Evolutionary conservation across 371 early-diverging fungal genomes (phyloP).

Genomic region (Encephalitozoon hellem): DNA sequence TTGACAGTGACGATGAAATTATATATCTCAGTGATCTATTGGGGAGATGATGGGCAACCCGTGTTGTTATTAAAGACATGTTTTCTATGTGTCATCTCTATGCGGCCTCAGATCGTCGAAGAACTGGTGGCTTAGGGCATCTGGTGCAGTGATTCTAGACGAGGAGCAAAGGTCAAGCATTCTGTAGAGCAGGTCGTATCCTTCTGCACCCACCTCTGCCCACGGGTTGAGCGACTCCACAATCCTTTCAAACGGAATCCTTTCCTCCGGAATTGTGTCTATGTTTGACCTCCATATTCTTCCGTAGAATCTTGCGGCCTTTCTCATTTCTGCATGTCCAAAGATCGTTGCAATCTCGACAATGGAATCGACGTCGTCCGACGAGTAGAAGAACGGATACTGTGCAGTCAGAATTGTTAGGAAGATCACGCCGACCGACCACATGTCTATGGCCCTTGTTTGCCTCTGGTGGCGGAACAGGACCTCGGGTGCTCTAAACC

Average conservation of each 20-base stretch:
- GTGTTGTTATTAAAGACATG: not conserved
- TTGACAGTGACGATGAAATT: not conserved
- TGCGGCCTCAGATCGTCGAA: conserved; percentile 25
- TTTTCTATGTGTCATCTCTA: not conserved
- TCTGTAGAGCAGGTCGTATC: conserved; percentile 57
- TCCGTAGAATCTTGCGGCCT: conserved; percentile 58
- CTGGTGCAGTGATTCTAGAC: conserved; percentile 58
- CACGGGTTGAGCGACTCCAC: conserved; percentile 40
- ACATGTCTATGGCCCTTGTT: conserved; percentile 75
- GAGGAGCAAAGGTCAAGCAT: conserved; percentile 56
- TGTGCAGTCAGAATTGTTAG: conserved; percentile 69
- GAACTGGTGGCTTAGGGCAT: conserved; percentile 58
- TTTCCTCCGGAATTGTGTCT: conserved; percentile 51
- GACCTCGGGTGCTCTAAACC: conserved; percentile 92
- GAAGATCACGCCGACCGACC: conserved; percentile 86
- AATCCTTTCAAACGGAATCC: conserved; percentile 57
- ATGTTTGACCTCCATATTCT: conserved; percentile 61
- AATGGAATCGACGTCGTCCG: conserved; percentile 76
- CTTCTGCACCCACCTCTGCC: conserved; percentile 33
- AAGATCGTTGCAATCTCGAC: conserved; percentile 77
- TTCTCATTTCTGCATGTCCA: conserved; percentile 71
- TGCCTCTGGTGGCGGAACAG: conserved; percentile 73
- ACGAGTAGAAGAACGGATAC: conserved; percentile 82
- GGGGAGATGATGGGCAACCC: not conserved
- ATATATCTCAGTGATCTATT: conserved; percentile 1